phyloP scores from a whole-genome alignment of 805 yeast species.

The Lipomyces spencermartinsiae region DNA sequence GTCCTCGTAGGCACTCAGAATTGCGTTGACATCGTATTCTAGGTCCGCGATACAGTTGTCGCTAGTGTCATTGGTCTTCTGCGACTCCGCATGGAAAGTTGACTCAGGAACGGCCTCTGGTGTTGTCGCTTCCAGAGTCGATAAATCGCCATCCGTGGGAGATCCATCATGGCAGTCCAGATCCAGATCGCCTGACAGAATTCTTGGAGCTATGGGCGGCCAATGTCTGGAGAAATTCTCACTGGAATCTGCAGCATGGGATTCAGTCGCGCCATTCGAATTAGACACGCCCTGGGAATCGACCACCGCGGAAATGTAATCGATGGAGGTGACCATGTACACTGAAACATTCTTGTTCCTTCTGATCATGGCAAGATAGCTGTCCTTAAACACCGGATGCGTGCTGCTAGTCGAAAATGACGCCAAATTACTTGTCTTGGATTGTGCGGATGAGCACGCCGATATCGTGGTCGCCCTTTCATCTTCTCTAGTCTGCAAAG shows the following conservation, averaged over 20 bases:
- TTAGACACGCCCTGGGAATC: not conserved
- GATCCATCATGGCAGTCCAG: not conserved
- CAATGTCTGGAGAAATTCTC: not conserved
- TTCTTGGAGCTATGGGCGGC: not conserved
- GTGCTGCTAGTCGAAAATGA: not conserved
- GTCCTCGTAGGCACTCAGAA: slow-evolving; percentile 21
- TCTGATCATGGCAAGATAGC: not conserved
- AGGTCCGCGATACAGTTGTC: not conserved
- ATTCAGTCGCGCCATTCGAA: not conserved
- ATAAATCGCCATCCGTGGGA: not conserved
- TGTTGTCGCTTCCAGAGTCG: not conserved
- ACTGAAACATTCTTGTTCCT: not conserved
- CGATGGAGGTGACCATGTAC: not conserved
- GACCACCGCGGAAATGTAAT: not conserved
- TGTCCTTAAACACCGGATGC: not conserved
- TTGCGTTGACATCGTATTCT: slow-evolving; percentile 15
- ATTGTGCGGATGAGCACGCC: not conserved
- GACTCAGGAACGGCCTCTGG: not conserved
- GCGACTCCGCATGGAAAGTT: not conserved
- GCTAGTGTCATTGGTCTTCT: not conserved
- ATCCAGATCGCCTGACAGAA: not conserved
- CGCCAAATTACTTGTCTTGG: not conserved
- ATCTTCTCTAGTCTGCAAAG: not conserved
- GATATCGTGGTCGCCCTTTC: not conserved
- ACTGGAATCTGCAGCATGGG: not conserved